Conservation (phyloP, 2,329 filamentous ascomycete genomes). For the Aspergillus japonicus region DNA sequence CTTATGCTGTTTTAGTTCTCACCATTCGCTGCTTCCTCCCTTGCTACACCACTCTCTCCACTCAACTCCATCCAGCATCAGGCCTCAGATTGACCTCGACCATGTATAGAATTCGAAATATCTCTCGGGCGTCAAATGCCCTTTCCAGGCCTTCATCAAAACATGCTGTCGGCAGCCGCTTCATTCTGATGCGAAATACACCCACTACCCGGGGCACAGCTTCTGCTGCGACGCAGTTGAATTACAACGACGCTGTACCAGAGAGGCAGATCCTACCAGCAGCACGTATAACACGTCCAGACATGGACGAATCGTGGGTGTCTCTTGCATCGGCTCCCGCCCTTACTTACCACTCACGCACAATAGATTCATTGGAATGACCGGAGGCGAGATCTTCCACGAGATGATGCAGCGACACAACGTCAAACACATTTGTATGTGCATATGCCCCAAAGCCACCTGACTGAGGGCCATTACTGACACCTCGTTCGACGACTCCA, state of each 20-base stretch:
- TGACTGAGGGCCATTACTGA: slow-evolving; percentile 3
- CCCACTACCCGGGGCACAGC: neutral
- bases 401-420: slow-evolving; percentile 88
- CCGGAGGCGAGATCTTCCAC: slow-evolving; percentile 86
- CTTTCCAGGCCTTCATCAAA: neutral
- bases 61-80: neutral
- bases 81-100: neutral
- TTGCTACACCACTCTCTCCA: neutral
- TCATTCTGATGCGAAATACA: neutral
- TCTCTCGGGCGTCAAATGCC: neutral
- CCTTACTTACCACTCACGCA: neutral
- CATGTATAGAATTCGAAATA: neutral
- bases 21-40: neutral
- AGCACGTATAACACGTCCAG: neutral
- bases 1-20: neutral
- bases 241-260: neutral
- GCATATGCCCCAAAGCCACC: neutral
- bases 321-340: neutral
- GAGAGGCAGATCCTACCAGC: neutral
- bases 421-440: slow-evolving; percentile 72
- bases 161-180: neutral
- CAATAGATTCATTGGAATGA: slow-evolving; percentile 76
- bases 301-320: neutral
- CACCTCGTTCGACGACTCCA: slow-evolving; percentile 30
- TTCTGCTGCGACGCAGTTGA: neutral